phyloP scores from a whole-genome alignment of 768 basidiomycete genomes.

The Amyloporia xantha region DNA sequence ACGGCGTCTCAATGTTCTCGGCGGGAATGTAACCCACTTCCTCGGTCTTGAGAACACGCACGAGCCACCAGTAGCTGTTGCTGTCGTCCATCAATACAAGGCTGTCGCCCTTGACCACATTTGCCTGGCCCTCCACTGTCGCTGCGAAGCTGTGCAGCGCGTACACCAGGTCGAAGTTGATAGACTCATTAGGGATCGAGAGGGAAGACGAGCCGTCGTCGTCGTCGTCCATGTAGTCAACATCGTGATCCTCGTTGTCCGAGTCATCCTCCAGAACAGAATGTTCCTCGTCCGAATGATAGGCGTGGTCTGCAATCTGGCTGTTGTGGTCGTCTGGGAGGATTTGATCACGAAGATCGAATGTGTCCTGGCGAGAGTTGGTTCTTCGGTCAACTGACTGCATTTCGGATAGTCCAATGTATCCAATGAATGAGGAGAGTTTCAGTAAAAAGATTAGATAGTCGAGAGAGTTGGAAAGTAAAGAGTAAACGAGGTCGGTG shows the following conservation, averaged over 20 bases:
- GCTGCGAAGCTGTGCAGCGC: slow-evolving; percentile 96
- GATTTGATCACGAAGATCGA: slow-evolving; percentile 65
- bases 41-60: slow-evolving; percentile 95
- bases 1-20: slow-evolving; percentile 98
- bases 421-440: no score
- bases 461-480: no score
- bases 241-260: slow-evolving; percentile 61
- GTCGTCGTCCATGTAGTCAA: slow-evolving; percentile 64
- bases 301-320: slow-evolving; percentile 43
- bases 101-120: slow-evolving; percentile 97
- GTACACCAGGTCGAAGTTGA: slow-evolving; percentile 90
- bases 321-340: slow-evolving; percentile 42
- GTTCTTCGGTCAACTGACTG: neutral
- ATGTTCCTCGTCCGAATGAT: slow-evolving; percentile 66
- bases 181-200: slow-evolving; percentile 85
- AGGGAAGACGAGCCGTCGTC: slow-evolving; percentile 76
- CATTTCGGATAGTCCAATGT: no score
- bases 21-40: slow-evolving; percentile 99
- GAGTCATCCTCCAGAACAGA: slow-evolving; percentile 85
- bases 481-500: no score
- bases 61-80: slow-evolving; percentile 99
- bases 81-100: slow-evolving; percentile 96
- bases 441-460: neutral
- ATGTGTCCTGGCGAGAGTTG: slow-evolving; percentile 48
- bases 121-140: slow-evolving; percentile 97